Evolutionary conservation across 2,329 filamentous ascomycete genomes (phyloP), one percentile per base, ranked within the genome.

Genomic region (Epichloe uncinata): DNA sequence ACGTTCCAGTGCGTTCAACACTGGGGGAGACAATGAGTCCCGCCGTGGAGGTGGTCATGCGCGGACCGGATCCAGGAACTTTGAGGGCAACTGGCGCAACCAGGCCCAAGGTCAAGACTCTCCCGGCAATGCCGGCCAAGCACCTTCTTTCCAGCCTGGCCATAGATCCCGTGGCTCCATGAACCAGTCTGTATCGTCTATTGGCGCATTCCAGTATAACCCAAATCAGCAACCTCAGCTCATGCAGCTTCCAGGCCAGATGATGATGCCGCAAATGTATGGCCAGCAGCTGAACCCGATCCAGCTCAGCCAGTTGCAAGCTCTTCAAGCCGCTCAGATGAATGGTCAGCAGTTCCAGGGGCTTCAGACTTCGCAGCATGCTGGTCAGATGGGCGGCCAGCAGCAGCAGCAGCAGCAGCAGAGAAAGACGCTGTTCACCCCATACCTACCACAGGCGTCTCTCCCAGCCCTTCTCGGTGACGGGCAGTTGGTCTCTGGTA

Each of bases 1-100:
- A 56, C 82, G 85, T 53, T 82, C 84, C 20, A 81, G 79, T 46
- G 59, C 67, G 35, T 60, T 65, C 50, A 67, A 64, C 55, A 87
- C 89, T 66, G 65, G 64, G 67, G 67, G 68, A 37, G 65, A 63
- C 42, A 63, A 56, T 54, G 87, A 93, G 57, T 85, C 89, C 63
- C 75, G 81, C 54, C 85, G 87, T 58, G 82, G 84, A 58, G 86
- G 85, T 41, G 84, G 87, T 50, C 93, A 98, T 65, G 83, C 79
- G 55, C 81, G 93, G 54, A 84, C 83, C 34, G 80, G 80, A 11
- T 98, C 93, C 22, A 82, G 93, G 55, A 98, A 97, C 69, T 97
- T 97, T 62, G 93, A 98, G 58, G 84, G 90, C 60, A 98, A 98
- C 69, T 98, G 93, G 93, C 86, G 93, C 60, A 94, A 89, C 61